Base-by-base conservation (phyloP, 1,139 yeast genomes). In the Diutina ranongensis region DNA sequence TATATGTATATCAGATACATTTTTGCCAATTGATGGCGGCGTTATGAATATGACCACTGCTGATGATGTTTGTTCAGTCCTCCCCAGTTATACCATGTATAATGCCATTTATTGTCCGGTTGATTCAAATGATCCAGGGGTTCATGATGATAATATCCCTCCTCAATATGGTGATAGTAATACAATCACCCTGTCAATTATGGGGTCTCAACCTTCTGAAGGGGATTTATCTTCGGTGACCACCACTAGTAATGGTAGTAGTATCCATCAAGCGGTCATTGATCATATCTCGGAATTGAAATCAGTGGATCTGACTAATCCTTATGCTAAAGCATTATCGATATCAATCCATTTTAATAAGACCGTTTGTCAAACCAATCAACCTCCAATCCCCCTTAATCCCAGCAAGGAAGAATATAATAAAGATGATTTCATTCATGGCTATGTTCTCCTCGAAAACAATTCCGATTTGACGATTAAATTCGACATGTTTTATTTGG, bases 401-500 rank as follows among this genome's bases (percentile, higher is more conserved):
- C 68, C 71, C 2, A 58, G 61, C 47, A 49, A 56, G 22, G 58
- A 52, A 51, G 80, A 74, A 52, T 77, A 68, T 51, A 71, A 71
- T 12, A 74, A 77, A 9, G 80, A 81, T 19, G 83, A 77, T 53
- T 60, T 51, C 27, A 55, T 79, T 16, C 65, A 71, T 51, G 85
- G 86, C 0, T 73, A 68, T 53, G 64, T 76, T 25, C 59, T 67
- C 2, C 59, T 78, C 13, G 60, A 65, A 35, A 79, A 78, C 55
- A 60, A 56, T 13, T 61, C 78, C 0, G 35, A 57, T 1, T 54
- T 60, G 13, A 62, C 66, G 0, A 56, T 78, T 2, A 70, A 71
- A 12, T 79, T 77, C 52, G 79, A 77, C 52, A 74, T 74, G 75
- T 69, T 78, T 52, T 67, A 73, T 45, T 80, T 78, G 12, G 72